Percentiles rank a stretch among this genome's conserved stretches.
phyloP scores from a whole-genome alignment of 441 rosid genomes.

The Eutrema salsugineum region DNA sequence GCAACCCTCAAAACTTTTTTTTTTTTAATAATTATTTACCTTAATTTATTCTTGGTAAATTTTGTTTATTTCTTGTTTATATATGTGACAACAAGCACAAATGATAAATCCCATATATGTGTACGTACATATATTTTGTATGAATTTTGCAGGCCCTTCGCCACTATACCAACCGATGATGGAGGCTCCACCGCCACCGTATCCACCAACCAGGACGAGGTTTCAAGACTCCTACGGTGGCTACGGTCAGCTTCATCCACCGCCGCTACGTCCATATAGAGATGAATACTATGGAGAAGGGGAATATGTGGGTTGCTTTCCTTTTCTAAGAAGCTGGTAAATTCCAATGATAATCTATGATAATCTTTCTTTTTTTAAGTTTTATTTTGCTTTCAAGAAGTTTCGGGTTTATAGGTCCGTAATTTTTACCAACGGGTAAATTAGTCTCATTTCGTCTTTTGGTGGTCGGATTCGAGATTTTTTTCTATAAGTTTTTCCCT shows the following conservation, averaged over 20 bases:
- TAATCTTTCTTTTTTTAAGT: background rate
- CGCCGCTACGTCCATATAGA: slow-evolving; percentile 23
- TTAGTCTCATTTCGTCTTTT: no score
- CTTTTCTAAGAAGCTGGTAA: slow-evolving; percentile 29
- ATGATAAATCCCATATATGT: background rate
- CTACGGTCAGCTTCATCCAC: slow-evolving; percentile 22
- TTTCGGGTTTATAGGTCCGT: background rate
- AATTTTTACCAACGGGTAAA: no score
- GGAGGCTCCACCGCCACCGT: slow-evolving; percentile 30
- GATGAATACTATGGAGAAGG: slow-evolving; percentile 24
- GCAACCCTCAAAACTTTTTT: background rate
- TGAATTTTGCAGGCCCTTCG: slow-evolving; percentile 16
- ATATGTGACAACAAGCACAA: background rate
- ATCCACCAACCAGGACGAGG: slow-evolving; percentile 9
- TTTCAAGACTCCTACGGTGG: slow-evolving; percentile 15
- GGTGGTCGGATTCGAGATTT: no score
- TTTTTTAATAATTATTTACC: background rate
- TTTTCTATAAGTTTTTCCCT: background rate
- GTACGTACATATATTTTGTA: background rate
- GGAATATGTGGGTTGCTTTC: slow-evolving; percentile 23
- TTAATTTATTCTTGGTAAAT: background rate
- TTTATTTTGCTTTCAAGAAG: background rate
- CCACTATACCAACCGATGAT: slow-evolving; percentile 12
- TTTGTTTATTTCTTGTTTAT: background rate
- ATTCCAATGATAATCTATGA: background rate